A percentile compares a stretch with the other conserved stretches of the same genome.
phyloP scores from a whole-genome alignment of 768 basidiomycete genomes.

The Boletus insuetus region DNA sequence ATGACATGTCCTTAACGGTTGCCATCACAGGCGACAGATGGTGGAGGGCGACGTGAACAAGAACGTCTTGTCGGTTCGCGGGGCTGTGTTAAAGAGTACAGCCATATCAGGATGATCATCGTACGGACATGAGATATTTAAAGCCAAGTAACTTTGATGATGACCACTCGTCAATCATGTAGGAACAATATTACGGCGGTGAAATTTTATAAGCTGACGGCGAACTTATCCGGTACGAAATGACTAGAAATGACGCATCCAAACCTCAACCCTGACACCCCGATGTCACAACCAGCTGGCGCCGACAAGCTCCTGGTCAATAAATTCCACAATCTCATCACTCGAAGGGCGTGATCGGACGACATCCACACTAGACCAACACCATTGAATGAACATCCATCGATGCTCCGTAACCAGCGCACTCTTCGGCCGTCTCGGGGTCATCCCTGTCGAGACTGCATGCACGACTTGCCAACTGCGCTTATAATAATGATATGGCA shows the following conservation, averaged over 20 bases:
- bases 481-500: no score
- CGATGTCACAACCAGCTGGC: no score
- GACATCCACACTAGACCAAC: conserved; percentile 22
- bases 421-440: background rate
- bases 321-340: no score
- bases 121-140: no score
- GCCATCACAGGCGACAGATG: conserved; percentile 75
- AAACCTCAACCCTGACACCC: no score
- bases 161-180: background rate
- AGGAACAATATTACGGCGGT: no score
- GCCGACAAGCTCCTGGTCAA: no score
- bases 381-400: conserved; percentile 13
- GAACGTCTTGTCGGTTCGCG: conserved; percentile 76
- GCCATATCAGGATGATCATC: conserved; percentile 86
- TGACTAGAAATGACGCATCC: no score
- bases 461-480: no score
- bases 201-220: no score
- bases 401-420: conserved; percentile 1
- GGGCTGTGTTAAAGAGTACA: conserved; percentile 94
- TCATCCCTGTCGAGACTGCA: background rate
- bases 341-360: no score
- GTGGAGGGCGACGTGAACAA: conserved; percentile 37
- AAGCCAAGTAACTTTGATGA: conserved; percentile 83
- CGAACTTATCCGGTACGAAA: no score
- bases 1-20: conserved; percentile 92